Evolutionary conservation across 2,329 filamentous ascomycete genomes (phyloP).

Genomic region (Fusarium marasasianum): DNA sequence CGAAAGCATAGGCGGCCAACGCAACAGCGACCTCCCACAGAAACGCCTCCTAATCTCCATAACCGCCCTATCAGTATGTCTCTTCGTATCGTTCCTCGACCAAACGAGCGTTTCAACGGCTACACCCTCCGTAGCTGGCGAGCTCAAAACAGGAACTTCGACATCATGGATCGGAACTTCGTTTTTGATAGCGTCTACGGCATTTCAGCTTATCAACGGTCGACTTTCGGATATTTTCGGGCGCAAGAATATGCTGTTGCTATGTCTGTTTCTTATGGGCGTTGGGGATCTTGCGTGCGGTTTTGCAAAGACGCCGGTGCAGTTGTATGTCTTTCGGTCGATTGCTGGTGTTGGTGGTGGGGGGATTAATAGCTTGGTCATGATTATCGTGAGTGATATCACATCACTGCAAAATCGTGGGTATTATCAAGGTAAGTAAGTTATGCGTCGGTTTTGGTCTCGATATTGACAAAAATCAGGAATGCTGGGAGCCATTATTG

Average conservation of each 20-base stretch:
- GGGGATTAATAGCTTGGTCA: constrained; percentile 47
- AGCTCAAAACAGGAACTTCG: not conserved
- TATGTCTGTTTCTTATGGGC: not conserved
- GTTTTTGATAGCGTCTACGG: not conserved
- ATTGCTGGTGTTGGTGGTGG: constrained; percentile 50
- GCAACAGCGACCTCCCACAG: constrained; percentile 45
- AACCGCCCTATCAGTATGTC: constrained; percentile 11
- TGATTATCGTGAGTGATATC: constrained; percentile 52
- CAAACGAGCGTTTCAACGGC: not conserved
- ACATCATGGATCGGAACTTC: not conserved
- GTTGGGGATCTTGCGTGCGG: not conserved
- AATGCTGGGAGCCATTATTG: not conserved
- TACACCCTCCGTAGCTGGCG: not conserved
- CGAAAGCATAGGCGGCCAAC: constrained; percentile 45
- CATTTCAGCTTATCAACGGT: not conserved
- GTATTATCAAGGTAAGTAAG: not conserved
- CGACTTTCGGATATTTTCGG: not conserved
- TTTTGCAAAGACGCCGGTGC: constrained; percentile 30
- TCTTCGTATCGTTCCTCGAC: not conserved
- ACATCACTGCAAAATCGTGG: constrained; percentile 33
- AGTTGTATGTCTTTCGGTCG: constrained; percentile 49
- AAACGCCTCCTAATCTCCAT: constrained; percentile 43
- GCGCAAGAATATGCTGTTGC: not conserved
- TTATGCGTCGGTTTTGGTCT: not conserved
- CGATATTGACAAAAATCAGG: not conserved